phyloP scores from a whole-genome alignment of 768 basidiomycete species.

The Mycena chlorophos region DNA sequence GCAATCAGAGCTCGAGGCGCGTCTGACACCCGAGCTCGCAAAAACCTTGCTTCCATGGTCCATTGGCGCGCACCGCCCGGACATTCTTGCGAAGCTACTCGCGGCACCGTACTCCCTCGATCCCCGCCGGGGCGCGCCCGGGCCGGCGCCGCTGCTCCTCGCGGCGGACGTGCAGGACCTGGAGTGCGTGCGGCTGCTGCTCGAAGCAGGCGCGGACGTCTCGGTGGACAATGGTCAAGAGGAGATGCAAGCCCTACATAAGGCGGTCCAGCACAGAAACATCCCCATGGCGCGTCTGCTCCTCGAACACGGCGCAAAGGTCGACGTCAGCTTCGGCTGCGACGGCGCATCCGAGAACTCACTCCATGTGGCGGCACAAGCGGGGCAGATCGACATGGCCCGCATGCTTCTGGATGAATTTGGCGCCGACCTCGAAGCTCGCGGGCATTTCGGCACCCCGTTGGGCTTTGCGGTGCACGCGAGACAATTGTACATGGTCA shows the following conservation, averaged over 20 bases:
- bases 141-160: constrained; percentile 2
- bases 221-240: not conserved
- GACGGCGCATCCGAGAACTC: not conserved
- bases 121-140: not conserved
- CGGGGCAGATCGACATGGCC: not conserved
- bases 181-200: not conserved
- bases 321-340: not conserved
- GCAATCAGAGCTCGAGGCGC: constrained; percentile 10
- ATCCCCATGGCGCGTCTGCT: not conserved
- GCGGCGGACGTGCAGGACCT: not conserved
- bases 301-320: constrained; percentile 4
- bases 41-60: not conserved
- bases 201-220: constrained; percentile 2
- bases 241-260: constrained; percentile 3
- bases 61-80: not conserved
- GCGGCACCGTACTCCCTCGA: constrained; percentile 1
- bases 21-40: constrained; percentile 2
- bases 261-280: not conserved
- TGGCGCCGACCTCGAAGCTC: not conserved
- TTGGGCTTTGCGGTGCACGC: constrained; percentile 2
- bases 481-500: not conserved
- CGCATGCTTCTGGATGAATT: constrained; percentile 2
- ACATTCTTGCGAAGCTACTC: constrained; percentile 7
- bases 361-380: constrained; percentile 1
- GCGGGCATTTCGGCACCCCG: constrained; percentile 3